Conservation (phyloP, 768 basidiomycete genomes). For the Porphyrellus cyaneotinctus region DNA sequence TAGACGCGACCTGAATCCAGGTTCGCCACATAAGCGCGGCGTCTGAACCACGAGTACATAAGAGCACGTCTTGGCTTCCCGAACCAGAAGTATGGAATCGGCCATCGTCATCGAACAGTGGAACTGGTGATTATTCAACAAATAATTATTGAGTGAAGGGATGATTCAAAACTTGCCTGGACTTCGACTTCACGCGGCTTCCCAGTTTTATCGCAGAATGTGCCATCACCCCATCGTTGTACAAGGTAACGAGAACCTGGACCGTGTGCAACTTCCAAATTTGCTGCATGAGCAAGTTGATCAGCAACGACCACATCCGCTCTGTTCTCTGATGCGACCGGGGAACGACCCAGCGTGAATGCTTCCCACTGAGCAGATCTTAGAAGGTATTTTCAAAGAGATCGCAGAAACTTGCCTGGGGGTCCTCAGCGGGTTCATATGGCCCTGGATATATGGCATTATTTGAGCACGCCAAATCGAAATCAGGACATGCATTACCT, state of each 20-base stretch:
- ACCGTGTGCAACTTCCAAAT: constrained; percentile 72
- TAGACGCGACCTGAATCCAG: constrained; percentile 79
- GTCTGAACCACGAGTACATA: constrained; percentile 95
- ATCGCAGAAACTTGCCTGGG: constrained; percentile 51
- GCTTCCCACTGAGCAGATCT: constrained; percentile 59
- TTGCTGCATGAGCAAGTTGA: constrained; percentile 57
- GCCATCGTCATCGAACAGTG: constrained; percentile 95
- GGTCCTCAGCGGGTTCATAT: constrained; percentile 81
- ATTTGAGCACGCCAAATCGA: constrained; percentile 19
- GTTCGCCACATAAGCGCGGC: constrained; percentile 88
- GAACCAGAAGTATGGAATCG: constrained; percentile 86
- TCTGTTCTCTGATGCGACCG: constrained; percentile 52
- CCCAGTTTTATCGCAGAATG: constrained; percentile 89
- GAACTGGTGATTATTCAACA: constrained; percentile 48
- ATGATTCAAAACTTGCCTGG: constrained; percentile 58
- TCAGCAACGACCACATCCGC: constrained; percentile 66
- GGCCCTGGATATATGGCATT: constrained; percentile 44
- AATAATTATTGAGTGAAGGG: constrained; percentile 1
- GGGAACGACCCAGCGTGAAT: constrained; percentile 73
- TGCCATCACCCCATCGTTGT: constrained; percentile 89
- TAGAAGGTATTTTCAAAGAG: constrained; percentile 22
- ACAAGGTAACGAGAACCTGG: constrained; percentile 88
- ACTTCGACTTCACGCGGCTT: constrained; percentile 88
- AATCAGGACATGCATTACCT: constrained; percentile 43
- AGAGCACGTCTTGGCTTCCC: constrained; percentile 90